Base-by-base conservation (phyloP, 139 green algal species). In the Chlorella sp. region DNA sequence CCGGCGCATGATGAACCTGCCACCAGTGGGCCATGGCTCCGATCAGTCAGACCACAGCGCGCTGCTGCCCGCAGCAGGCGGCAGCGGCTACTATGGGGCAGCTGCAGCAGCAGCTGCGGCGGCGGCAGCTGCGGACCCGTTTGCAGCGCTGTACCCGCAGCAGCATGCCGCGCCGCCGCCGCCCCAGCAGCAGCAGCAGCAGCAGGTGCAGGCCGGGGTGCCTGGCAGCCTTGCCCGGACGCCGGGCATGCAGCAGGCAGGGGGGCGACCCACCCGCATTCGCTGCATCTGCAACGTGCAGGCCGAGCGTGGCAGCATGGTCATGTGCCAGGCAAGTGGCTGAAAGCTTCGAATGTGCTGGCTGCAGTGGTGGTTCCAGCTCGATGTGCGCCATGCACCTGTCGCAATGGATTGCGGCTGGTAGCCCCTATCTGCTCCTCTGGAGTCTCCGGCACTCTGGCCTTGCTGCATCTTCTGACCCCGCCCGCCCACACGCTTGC, bases 281-380 rank as follows among this genome's bases (percentile, higher is more conserved):
- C 86, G 91, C 28, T 96, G 94, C 79, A 51, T 93, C 4, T 96
- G 94, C 73, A 72, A 82, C 17, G 30, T 70, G 1, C 39, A 34
- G 39, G 17, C 18, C 2, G 82, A 88, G 32, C 57, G 80, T 1
- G 82, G 72, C 23, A 70, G 74, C 32, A 92, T 95, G 91, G 67
- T 96, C 56, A 90, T 96, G 85, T 97, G 94, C 82, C 44, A 51
- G 44, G 44, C 9, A 51, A 51, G 44, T n/a, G n/a, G n/a, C n/a
- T n/a, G n/a, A n/a, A n/a, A n/a, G n/a, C n/a, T n/a, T n/a, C n/a
- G n/a, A n/a, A n/a, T n/a, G n/a, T n/a, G n/a, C n/a, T n/a, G n/a
- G n/a, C n/a, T n/a, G n/a, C n/a, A n/a, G n/a, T n/a, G n/a, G n/a
- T n/a, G n/a, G n/a, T n/a, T n/a, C n/a, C n/a, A n/a, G n/a, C n/a